Conservation (phyloP, 2,329 filamentous ascomycete genomes). For the Penicillium nordicum region DNA sequence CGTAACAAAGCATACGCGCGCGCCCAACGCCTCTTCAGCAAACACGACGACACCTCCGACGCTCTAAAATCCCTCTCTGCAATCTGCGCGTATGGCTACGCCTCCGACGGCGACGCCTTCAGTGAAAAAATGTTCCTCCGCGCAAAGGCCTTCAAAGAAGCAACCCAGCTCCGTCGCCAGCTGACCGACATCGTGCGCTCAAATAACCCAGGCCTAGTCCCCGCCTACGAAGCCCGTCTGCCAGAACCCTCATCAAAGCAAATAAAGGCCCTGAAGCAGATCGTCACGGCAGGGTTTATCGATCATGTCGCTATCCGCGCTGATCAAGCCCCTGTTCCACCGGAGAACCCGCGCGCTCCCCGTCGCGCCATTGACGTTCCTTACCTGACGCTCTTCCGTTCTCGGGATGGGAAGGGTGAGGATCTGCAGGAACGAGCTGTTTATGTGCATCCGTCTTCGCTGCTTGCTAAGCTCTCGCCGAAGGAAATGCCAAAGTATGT, state of each 20-base stretch:
- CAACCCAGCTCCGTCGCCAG: slow-evolving; percentile 75
- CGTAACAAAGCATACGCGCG: slow-evolving; percentile 64
- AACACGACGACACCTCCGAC: slow-evolving; percentile 77
- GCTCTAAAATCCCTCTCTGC: slow-evolving; percentile 87
- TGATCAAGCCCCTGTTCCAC: slow-evolving; percentile 73
- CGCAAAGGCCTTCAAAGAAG: slow-evolving; percentile 81
- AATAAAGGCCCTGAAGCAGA: slow-evolving; percentile 79
- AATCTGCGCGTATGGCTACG: slow-evolving; percentile 80
- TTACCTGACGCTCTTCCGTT: slow-evolving; percentile 82
- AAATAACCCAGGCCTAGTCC: slow-evolving; percentile 58
- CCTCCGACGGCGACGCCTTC: slow-evolving; percentile 64
- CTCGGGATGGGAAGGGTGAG: slow-evolving; percentile 42
- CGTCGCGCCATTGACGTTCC: slow-evolving; percentile 87
- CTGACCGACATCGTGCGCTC: slow-evolving; percentile 75
- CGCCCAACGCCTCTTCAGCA: slow-evolving; percentile 74
- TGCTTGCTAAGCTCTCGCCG: slow-evolving; percentile 66
- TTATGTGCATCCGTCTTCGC: slow-evolving; percentile 82
- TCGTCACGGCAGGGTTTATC: slow-evolving; percentile 86
- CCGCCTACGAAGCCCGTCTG: slow-evolving; percentile 49
- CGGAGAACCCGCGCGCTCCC: slow-evolving; percentile 65
- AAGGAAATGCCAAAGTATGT: slow-evolving; percentile 82
- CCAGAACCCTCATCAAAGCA: slow-evolving; percentile 63
- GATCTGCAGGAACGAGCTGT: slow-evolving; percentile 63
- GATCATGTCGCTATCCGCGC: slow-evolving; percentile 92
- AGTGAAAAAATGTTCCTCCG: slow-evolving; percentile 81